phyloP scores from a whole-genome alignment of 2,329 filamentous ascomycete genomes.

The Delphinella strobiligena region DNA sequence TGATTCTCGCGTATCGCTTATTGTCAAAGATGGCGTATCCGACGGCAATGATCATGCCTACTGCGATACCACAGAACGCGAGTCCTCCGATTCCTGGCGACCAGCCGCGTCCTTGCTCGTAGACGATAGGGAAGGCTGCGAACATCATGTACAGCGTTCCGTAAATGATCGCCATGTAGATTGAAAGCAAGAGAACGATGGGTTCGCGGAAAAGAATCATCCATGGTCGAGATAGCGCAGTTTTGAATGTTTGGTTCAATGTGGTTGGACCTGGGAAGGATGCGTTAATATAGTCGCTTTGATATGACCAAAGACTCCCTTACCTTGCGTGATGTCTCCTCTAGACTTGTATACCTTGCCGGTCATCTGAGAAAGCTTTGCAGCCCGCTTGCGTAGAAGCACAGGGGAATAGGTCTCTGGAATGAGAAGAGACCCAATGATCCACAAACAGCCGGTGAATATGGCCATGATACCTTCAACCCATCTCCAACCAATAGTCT shows the following conservation, averaged over 20 bases:
- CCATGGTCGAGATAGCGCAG: slow-evolving; percentile 52
- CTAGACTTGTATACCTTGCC: slow-evolving; percentile 45
- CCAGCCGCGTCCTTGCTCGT: slow-evolving; percentile 48
- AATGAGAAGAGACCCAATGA: slow-evolving; percentile 37
- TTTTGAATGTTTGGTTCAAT: slow-evolving; percentile 34
- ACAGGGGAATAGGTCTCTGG: slow-evolving; percentile 51
- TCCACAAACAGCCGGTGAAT: slow-evolving; percentile 51
- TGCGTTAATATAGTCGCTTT: slow-evolving; percentile 47
- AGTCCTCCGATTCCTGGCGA: slow-evolving; percentile 47
- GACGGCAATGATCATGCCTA: slow-evolving; percentile 52
- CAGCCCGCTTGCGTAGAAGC: slow-evolving; percentile 40
- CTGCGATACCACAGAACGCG: slow-evolving; percentile 55
- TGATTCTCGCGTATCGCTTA: slow-evolving; percentile 38
- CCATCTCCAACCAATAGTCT: slow-evolving; percentile 56
- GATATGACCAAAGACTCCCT: slow-evolving; percentile 22
- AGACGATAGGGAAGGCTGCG: slow-evolving; percentile 46
- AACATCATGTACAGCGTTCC: slow-evolving; percentile 39
- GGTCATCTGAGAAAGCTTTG: slow-evolving; percentile 37
- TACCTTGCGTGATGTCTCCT: slow-evolving; percentile 18
- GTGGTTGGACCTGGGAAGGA: slow-evolving; percentile 32
- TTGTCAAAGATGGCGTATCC: slow-evolving; percentile 42
- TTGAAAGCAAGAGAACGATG: slow-evolving; percentile 50
- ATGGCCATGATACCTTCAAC: slow-evolving; percentile 50
- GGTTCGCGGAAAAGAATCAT: slow-evolving; percentile 58
- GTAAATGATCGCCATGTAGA: slow-evolving; percentile 53